Evolutionary conservation across 2,329 filamentous ascomycete species (phyloP).

Genomic region (Cytospora paraplurivora): DNA sequence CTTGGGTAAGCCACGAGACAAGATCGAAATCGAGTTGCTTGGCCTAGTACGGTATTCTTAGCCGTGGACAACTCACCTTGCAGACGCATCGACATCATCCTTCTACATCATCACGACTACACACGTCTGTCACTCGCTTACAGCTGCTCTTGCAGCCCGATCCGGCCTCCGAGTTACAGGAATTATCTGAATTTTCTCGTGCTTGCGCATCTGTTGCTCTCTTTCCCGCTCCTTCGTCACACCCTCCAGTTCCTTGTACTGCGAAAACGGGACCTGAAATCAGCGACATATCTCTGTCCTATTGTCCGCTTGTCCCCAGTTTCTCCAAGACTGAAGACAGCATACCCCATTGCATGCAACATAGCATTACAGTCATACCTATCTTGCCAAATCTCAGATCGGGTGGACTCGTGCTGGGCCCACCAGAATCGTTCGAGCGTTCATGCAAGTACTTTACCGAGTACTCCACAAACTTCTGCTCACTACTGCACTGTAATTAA

Average conservation of each 20-base stretch:
- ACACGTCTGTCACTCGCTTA: conserved; percentile 3
- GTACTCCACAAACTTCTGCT: conserved; percentile 29
- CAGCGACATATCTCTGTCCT: conserved; percentile 4
- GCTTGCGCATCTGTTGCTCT: neutral
- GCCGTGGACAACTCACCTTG: conserved; percentile 45
- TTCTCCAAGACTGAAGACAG: conserved; percentile 1
- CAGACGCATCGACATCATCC: conserved; percentile 32
- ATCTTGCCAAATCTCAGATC: conserved; percentile 9
- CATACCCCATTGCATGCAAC: conserved; percentile 10
- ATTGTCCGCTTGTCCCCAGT: neutral
- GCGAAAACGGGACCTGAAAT: conserved; percentile 4
- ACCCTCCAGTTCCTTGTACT: neutral
- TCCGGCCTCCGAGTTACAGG: conserved; percentile 27
- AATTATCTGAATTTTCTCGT: neutral
- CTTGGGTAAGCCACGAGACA: neutral
- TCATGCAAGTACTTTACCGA: conserved; percentile 35
- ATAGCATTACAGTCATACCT: neutral
- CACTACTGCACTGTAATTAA: conserved; percentile 31
- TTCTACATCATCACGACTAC: conserved; percentile 4
- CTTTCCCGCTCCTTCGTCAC: neutral
- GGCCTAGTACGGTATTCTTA: conserved; percentile 28
- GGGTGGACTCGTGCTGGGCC: conserved; percentile 28
- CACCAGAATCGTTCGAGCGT: conserved; percentile 35
- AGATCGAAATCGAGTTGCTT: neutral
- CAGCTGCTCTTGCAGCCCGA: conserved; percentile 19